These are phyloP conservation scores for Xanthoconium separans DNA, from an alignment of 1,284 basidiomycete species.

Conservation along the genomic window DNA sequence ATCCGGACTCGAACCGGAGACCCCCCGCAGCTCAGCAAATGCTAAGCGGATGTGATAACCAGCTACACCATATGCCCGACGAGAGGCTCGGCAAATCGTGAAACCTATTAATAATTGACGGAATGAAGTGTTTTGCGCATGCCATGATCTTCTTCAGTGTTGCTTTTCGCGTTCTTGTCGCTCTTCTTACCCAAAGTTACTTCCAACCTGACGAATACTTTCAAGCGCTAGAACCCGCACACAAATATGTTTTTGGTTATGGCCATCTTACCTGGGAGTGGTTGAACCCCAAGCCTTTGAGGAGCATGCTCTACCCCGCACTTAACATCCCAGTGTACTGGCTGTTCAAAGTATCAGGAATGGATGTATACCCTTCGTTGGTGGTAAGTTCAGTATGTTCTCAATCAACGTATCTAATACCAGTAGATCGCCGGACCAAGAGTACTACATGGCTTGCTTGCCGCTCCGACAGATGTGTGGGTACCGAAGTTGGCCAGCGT, in stretches of 20 bases:
- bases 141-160: conserved; percentile 36
- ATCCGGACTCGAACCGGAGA: conserved; percentile 43
- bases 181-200: conserved; percentile 77
- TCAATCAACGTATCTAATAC: conserved; percentile 2
- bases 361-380: conserved; percentile 28
- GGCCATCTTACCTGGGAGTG: conserved; percentile 98
- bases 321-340: conserved; percentile 81
- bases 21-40: conserved; percentile 34
- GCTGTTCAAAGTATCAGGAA: conserved; percentile 54
- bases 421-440: conserved; percentile 68
- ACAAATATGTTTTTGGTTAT: conserved; percentile 86
- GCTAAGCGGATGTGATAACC: conserved; percentile 48
- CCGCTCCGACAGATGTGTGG: conserved; percentile 80
- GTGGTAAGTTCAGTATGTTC: conserved; percentile 22
- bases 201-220: conserved; percentile 99
- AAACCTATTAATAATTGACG: background rate
- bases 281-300: conserved; percentile 65
- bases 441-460: conserved; percentile 77
- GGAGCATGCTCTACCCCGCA: conserved; percentile 71
- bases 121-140: background rate
- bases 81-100: conserved; percentile 23
- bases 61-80: conserved; percentile 47
- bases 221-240: conserved; percentile 92
- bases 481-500: conserved; percentile 62
- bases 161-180: conserved; percentile 54